Base-by-base conservation (phyloP, 352 stramenopile genomes). In the Phytopythium ostracodes region DNA sequence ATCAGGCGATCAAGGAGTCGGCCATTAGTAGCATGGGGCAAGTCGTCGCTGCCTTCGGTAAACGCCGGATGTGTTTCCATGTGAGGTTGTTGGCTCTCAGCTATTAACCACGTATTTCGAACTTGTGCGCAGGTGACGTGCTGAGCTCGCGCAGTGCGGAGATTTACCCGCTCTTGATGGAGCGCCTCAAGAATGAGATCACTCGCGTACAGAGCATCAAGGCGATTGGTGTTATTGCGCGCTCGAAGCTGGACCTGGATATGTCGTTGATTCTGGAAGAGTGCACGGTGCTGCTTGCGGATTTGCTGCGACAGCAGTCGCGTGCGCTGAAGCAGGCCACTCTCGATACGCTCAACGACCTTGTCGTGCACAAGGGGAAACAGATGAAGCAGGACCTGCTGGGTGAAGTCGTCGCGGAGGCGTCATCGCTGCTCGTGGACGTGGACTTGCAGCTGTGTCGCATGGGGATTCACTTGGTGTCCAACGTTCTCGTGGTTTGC, bases 1-100 rank as follows among this genome's bases (percentile, higher is more conserved):
- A 99, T 65, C 96, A 99, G 76, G 97, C 99, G 79, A 99, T 99
- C 65, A 99, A 99, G 68, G 97, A 99, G 66, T 91, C 94, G 57
- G 91, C 91, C 12, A 97, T 98, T 62, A 87, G 76, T 58, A 96
- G 91, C 62, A 87, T 98, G 12, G 92, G 88, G 2, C 84, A 97
- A 59, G 80, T 98, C 50, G 80, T 98, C 36, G 76, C 92, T 29
- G 72, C 76, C 18, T 64, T 94, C 7, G 86, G 77, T 87, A 59
- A 53, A 73, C 77, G 8, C 20, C 1, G 18, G 24, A 12, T 56
- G 40, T 33, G 14, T 38, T 43, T 42, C 12, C 11, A 36, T 47
- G 27, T 24, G 20, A 38, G 25, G 2, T 1, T 54, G 25, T 20
- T n/a, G 8, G 38, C 11, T 33, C 4, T 35, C 15, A 31, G 24